phyloP scores from a whole-genome alignment of 225 moss, liverwort and hornwort species.

The Bryum argenteum region DNA sequence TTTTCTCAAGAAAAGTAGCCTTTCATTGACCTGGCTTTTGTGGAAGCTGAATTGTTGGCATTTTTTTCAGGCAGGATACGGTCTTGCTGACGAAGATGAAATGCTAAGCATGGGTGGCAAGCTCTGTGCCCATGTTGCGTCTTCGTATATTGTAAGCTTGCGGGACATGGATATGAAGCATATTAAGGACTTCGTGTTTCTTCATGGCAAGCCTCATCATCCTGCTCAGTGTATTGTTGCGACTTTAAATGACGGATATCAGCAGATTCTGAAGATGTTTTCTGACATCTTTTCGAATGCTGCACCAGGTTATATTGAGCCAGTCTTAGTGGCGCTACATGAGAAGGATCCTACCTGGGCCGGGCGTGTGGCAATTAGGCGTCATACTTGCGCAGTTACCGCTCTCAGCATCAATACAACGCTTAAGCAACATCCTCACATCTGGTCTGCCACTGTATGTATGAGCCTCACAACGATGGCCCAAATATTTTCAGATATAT shows the following conservation, averaged over 20 bases:
- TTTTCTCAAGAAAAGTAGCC: neutral
- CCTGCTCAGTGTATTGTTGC: conserved; percentile 22
- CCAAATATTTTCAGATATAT: too few relatives aligned
- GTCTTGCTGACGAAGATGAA: conserved; percentile 95
- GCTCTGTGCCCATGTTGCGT: conserved; percentile 82
- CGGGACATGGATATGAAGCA: conserved; percentile 90
- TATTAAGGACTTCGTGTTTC: conserved; percentile 95
- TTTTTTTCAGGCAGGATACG: conserved; percentile 71
- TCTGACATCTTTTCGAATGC: conserved; percentile 17
- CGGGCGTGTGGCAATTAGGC: conserved; percentile 89
- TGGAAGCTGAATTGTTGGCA: neutral
- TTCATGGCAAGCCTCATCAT: conserved; percentile 69
- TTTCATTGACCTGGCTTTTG: conserved; percentile 10
- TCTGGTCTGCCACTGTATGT: conserved; percentile 93
- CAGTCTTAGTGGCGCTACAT: conserved; percentile 86
- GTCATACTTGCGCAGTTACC: conserved; percentile 84
- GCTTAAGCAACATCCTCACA: conserved; percentile 92
- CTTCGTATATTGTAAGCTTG: conserved; percentile 91
- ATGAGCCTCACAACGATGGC: conserved; percentile 33
- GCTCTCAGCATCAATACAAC: conserved; percentile 97
- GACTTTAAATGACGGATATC: neutral
- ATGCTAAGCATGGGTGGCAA: conserved; percentile 63
- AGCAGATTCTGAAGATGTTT: conserved; percentile 6
- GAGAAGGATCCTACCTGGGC: conserved; percentile 98
- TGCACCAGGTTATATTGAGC: conserved; percentile 78